Evolutionary conservation across 805 yeast genomes (phyloP), one percentile per base, ranked within the genome.

Genomic region (Kurtzmaniella fragi): DNA sequence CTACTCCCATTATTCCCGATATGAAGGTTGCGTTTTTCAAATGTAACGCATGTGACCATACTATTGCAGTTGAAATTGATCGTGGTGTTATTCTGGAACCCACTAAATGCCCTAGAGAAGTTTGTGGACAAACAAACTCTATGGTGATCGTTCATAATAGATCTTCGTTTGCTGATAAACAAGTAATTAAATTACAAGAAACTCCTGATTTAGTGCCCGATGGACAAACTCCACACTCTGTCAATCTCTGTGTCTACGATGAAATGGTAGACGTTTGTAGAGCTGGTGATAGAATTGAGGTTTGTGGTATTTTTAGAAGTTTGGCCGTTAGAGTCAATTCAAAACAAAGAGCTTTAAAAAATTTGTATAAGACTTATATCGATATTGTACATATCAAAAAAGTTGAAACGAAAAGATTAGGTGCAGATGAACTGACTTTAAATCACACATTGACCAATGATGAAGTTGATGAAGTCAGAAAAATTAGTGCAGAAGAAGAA

Each of bases 151-250:
- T 93, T 14, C 99, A 93, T 63, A 93, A 93, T 60, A 76, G 99
- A 50, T 85, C 95, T 28, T 76, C 87, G 0, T 93, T 91, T 62
- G 93, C 95, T 17, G 97, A 93, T 62, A 93, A 91, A 56, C 99
- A 93, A 63, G 91, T 93, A 23, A 80, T 93, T 49, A 86, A 87
- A 53, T 67, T 93, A 31, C 99, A 93, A 63, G 99, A 93, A 62
- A 89, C 96, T 0, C 96, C 96, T 0, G 99, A 93, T 61, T 73
- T 80, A 45, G 95, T 91, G 12, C 99, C 99, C 3, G 98, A 86
- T 64, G 99, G 99, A 13, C 99, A 93, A 63, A 93, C 99, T 2
- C 99, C 99, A 1, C 99, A 93, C 61, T 83, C 96, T 11, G 86
- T 93, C 35, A 87, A 95, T 5, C 67, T 93, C 23, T 88, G 96